Percentiles rank a stretch among this genome's conserved stretches.
Conservation (phyloP, 345 rosid species). For the Citrus hindsii region DNA sequence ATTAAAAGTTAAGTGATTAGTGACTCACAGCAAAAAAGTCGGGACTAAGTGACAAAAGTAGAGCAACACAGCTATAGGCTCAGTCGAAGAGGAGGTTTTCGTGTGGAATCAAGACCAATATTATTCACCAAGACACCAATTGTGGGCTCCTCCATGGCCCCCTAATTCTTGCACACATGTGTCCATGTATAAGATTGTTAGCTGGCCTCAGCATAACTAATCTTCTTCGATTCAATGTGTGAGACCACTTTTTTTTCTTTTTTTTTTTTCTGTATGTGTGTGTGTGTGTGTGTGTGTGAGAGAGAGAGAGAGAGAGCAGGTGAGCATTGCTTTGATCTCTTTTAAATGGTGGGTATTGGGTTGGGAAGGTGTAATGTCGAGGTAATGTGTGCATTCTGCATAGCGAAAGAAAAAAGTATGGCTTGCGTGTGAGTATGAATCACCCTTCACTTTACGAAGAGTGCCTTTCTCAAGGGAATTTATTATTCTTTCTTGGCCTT, state of each 20-base stretch:
- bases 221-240: no score
- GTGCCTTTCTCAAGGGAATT: slow-evolving; percentile 6
- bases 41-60: slow-evolving; percentile 1
- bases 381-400: no score
- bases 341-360: no score
- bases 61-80: background rate
- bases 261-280: accelerated
- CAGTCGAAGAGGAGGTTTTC: background rate
- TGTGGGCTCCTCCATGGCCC: slow-evolving; percentile 9
- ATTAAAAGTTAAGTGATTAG: slow-evolving; percentile 5
- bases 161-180: background rate
- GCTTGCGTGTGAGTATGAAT: no score
- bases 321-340: no score
- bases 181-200: background rate
- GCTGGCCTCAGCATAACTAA: background rate
- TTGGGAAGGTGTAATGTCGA: no score
- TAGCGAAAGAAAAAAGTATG: no score
- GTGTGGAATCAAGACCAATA: slow-evolving; percentile 8
- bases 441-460: no score
- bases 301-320: no score
- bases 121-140: background rate
- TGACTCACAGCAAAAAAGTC: slow-evolving; percentile 13
- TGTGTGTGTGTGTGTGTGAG: no score
- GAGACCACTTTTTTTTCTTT: no score
- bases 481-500: slow-evolving; percentile 18